These are phyloP conservation scores for Phialophora macrospora DNA, from an alignment of 2,329 filamentous ascomycete genomes.

Conservation along the genomic window DNA sequence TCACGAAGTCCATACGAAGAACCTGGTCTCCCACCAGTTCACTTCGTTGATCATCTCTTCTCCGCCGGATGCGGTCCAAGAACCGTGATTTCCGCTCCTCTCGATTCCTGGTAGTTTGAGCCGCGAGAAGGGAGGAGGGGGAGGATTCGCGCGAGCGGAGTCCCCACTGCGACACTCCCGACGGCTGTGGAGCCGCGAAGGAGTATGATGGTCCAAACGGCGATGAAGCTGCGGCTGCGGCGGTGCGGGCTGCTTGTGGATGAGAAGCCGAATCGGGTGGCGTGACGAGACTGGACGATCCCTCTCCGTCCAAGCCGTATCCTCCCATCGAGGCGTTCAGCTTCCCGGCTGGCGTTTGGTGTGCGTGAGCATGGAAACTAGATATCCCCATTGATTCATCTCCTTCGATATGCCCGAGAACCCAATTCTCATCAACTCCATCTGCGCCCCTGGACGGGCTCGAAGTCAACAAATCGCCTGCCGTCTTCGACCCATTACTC, in stretches of 20 bases:
- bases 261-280: conserved; percentile 25
- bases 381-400: neutral
- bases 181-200: conserved; percentile 12
- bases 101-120: conserved; percentile 26
- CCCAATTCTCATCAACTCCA: conserved; percentile 6
- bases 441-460: conserved; percentile 21
- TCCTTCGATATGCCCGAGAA: neutral
- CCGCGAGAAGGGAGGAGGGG: conserved; percentile 23
- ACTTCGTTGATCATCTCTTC: conserved; percentile 47
- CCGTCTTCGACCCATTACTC: conserved; percentile 1
- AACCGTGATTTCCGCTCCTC: conserved; percentile 48
- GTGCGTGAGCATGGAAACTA: neutral
- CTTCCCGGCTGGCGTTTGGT: conserved; percentile 19
- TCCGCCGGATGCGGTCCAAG: conserved; percentile 48
- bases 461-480: conserved; percentile 18
- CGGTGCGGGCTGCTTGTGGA: neutral
- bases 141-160: conserved; percentile 26
- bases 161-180: conserved; percentile 31
- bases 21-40: conserved; percentile 51
- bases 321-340: neutral
- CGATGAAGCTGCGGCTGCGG: neutral
- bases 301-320: neutral
- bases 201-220: conserved; percentile 8
- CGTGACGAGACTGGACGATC: conserved; percentile 13
- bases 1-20: conserved; percentile 50